These are phyloP conservation scores for Aspergillus ibericus DNA, from an alignment of 2,329 filamentous ascomycete species.

Conservation along the genomic window DNA sequence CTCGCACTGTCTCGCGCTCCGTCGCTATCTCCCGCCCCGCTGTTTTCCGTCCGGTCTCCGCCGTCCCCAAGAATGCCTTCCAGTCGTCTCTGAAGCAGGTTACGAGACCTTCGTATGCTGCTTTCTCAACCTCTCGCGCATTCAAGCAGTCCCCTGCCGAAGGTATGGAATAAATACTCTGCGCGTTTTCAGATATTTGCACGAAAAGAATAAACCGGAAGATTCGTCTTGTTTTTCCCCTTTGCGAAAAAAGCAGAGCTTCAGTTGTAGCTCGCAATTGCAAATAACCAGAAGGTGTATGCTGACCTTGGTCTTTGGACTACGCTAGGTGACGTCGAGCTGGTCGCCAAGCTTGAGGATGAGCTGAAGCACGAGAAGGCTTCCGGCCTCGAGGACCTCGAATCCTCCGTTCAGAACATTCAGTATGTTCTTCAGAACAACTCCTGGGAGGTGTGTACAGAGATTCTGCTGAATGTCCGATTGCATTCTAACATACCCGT, in stretches of 20 bases:
- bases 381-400: slow-evolving; percentile 70
- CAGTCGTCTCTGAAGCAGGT: slow-evolving; percentile 51
- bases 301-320: slow-evolving; percentile 6
- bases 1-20: slow-evolving; percentile 61
- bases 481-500: neutral
- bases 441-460: slow-evolving; percentile 66
- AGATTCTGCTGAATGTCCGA: neutral
- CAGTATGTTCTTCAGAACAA: slow-evolving; percentile 86
- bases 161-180: slow-evolving; percentile 36
- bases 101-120: slow-evolving; percentile 42
- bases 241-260: neutral
- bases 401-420: slow-evolving; percentile 81
- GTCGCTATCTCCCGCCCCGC: slow-evolving; percentile 51
- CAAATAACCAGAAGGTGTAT: neutral
- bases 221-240: neutral
- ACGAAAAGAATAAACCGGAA: neutral
- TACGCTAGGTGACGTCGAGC: slow-evolving; percentile 67
- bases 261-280: neutral
- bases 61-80: slow-evolving; percentile 51
- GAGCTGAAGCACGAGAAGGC: slow-evolving; percentile 84
- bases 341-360: slow-evolving; percentile 79
- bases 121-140: slow-evolving; percentile 48
- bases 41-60: slow-evolving; percentile 50
- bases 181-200: neutral
- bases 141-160: slow-evolving; percentile 48